Percentiles rank a stretch among this genome's conserved stretches.
phyloP scores from a whole-genome alignment of 148 eudicot species.

The Cornus kousa region DNA sequence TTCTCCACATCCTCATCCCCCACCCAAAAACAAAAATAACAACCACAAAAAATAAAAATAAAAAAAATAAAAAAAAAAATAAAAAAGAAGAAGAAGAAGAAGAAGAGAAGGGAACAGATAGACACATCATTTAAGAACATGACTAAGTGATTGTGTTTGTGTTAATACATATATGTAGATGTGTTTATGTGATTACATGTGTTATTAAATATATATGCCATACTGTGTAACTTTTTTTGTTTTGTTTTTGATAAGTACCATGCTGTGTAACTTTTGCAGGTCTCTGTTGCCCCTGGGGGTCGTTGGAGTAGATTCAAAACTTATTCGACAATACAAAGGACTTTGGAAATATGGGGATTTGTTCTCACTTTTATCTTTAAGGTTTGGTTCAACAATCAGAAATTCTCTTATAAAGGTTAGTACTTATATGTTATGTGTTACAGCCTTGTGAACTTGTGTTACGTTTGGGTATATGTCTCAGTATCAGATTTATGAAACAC shows the following conservation, averaged over 20 bases:
- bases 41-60: no score
- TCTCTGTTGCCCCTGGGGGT: conserved; percentile 97
- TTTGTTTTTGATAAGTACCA: no score
- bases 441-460: no score
- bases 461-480: no score
- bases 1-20: neutral
- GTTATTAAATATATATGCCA: conserved; percentile 6
- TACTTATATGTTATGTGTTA: neutral
- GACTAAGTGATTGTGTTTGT: neutral
- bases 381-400: conserved; percentile 83
- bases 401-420: conserved; percentile 85
- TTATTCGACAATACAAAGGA: conserved; percentile 95
- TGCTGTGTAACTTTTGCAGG: conserved; percentile 43
- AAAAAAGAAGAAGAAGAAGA: no score
- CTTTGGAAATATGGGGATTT: conserved; percentile 96
- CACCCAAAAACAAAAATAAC: neutral
- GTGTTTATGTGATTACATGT: neutral
- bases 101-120: neutral
- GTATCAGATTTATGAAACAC: no score
- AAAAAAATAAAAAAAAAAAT: no score
- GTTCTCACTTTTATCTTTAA: conserved; percentile 68
- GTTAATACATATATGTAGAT: neutral
- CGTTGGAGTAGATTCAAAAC: conserved; percentile 96
- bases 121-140: neutral
- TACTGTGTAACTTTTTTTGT: no score